These are phyloP conservation scores for Suhomyces pyralidae DNA, from an alignment of 805 yeast genomes.

Conservation along the genomic window DNA sequence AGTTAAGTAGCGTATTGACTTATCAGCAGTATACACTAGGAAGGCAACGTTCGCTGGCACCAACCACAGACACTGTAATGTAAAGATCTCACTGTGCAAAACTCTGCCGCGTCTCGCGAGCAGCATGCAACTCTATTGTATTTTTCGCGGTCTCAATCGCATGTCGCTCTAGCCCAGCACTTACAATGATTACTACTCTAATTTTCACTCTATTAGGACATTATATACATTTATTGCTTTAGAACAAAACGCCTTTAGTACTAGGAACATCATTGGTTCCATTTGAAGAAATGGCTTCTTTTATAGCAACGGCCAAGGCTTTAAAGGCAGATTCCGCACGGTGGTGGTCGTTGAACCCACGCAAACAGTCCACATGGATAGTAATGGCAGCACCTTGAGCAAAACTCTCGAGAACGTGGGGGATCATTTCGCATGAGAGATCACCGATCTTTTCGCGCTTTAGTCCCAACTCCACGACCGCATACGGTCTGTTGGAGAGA, in stretches of 20 bases:
- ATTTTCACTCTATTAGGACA: too few relatives aligned
- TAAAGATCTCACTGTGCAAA: too few relatives aligned
- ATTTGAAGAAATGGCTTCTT: conserved; percentile 76
- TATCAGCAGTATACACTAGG: too few relatives aligned
- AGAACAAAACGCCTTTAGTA: conserved; percentile 90
- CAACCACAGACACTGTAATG: too few relatives aligned
- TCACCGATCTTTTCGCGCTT: conserved; percentile 93
- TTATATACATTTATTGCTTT: background rate
- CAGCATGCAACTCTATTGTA: too few relatives aligned
- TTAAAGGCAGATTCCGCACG: conserved; percentile 95
- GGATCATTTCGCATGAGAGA: conserved; percentile 92
- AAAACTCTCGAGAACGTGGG: conserved; percentile 93
- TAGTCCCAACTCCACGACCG: conserved; percentile 84
- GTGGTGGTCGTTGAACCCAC: conserved; percentile 96
- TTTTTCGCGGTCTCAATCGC: too few relatives aligned
- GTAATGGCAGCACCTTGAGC: conserved; percentile 91
- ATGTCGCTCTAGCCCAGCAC: too few relatives aligned
- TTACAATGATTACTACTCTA: too few relatives aligned
- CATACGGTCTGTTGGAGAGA: conserved; percentile 87
- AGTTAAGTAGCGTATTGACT: too few relatives aligned
- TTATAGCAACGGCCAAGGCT: conserved; percentile 89
- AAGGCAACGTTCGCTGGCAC: too few relatives aligned
- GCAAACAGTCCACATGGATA: conserved; percentile 86
- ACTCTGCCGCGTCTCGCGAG: too few relatives aligned
- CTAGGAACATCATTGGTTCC: conserved; percentile 93